Conservation (phyloP, 495 filamentous ascomycete species). For the Talaromyces proteolyticus region DNA sequence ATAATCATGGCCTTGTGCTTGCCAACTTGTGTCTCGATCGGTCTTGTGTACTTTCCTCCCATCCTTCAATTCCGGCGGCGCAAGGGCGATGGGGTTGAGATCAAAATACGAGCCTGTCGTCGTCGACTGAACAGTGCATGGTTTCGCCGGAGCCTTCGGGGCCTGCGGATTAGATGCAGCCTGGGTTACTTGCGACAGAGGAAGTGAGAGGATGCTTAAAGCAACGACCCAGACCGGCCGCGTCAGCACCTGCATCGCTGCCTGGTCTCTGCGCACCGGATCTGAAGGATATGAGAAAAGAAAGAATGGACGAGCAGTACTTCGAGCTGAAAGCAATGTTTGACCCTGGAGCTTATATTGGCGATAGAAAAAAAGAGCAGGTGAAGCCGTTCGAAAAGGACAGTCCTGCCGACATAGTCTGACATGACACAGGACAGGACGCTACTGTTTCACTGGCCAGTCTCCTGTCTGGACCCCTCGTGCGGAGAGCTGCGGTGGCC, state of each 20-base stretch:
- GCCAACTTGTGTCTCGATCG: slow-evolving; percentile 68
- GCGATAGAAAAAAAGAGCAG: background rate
- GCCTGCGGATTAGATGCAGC: slow-evolving; percentile 16
- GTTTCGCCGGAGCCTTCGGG: slow-evolving; percentile 31
- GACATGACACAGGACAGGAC: background rate
- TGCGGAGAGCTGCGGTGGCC: background rate
- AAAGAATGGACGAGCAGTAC: too few relatives aligned
- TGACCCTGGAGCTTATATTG: background rate
- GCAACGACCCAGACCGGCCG: background rate
- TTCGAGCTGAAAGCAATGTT: background rate
- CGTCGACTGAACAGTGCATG: slow-evolving; percentile 76
- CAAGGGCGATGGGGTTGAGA: slow-evolving; percentile 65
- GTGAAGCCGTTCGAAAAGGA: background rate
- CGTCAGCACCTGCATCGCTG: slow-evolving; percentile 4
- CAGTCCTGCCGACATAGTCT: background rate
- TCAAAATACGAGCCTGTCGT: slow-evolving; percentile 83
- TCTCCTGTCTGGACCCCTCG: background rate
- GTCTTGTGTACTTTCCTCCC: slow-evolving; percentile 54
- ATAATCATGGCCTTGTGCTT: slow-evolving; percentile 79
- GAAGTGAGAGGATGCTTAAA: slow-evolving; percentile 9
- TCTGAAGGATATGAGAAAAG: background rate
- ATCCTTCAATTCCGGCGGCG: slow-evolving; percentile 43
- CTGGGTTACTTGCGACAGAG: slow-evolving; percentile 21
- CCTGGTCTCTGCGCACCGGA: background rate
- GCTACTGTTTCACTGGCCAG: background rate